Evolutionary conservation across 2,329 filamentous ascomycete genomes (phyloP).

Genomic region (Eutypella sp.): DNA sequence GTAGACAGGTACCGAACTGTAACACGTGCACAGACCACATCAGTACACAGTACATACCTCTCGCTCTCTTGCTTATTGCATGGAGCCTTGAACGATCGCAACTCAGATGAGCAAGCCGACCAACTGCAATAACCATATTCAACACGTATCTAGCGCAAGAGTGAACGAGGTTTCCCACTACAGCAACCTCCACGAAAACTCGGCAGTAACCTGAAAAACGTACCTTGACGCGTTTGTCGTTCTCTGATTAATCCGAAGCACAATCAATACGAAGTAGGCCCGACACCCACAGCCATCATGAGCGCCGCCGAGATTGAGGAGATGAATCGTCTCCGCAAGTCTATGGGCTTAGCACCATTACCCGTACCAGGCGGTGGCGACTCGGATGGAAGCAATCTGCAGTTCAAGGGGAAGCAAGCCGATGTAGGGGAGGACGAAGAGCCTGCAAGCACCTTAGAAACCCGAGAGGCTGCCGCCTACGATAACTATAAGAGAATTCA

Average conservation of each 20-base stretch:
- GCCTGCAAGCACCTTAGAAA: conserved; percentile 76
- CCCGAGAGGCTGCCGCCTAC: conserved; percentile 65
- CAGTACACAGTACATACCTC: too few relatives aligned
- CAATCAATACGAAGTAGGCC: background rate
- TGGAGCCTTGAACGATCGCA: too few relatives aligned
- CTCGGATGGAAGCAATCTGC: conserved; percentile 53
- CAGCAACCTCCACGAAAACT: too few relatives aligned
- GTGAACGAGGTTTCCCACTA: too few relatives aligned
- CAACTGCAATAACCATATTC: too few relatives aligned
- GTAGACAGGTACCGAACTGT: too few relatives aligned
- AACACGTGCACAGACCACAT: too few relatives aligned
- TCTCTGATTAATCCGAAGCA: background rate
- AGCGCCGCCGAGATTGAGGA: conserved; percentile 79
- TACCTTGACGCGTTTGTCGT: background rate
- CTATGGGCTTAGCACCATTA: conserved; percentile 84
- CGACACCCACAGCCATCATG: conserved; percentile 33
- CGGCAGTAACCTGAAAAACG: too few relatives aligned
- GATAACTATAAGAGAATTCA: conserved; percentile 65
- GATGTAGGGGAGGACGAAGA: conserved; percentile 46
- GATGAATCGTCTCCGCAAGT: conserved; percentile 85
- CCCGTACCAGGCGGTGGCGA: conserved; percentile 74
- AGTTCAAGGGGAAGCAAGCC: conserved; percentile 31
- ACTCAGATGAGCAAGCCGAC: too few relatives aligned
- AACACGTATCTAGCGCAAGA: too few relatives aligned
- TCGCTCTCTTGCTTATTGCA: too few relatives aligned